Evolutionary conservation across 306 rosid species (phyloP).

Genomic region (Hippophae tibetana): DNA sequence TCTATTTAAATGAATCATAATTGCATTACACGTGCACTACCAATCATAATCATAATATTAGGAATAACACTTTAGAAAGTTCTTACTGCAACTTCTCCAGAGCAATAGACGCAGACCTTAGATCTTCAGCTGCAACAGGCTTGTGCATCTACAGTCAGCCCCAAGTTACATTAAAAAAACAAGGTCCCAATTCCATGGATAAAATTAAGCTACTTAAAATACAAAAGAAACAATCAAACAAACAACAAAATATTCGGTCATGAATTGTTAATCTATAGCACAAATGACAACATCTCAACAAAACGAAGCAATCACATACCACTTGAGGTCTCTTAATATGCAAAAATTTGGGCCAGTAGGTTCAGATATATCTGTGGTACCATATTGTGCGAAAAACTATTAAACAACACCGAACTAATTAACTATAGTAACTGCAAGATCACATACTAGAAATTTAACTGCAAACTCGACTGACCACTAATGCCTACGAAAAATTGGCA

Average conservation of each 20-base stretch:
- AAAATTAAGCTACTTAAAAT: not conserved
- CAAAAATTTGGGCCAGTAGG: too few species aligned
- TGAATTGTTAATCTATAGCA: not conserved
- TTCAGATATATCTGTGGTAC: too few species aligned
- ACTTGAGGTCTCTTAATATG: too few species aligned
- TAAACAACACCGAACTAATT: too few species aligned
- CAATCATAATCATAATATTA: not conserved
- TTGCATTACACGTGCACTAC: not conserved
- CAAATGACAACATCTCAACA: not conserved
- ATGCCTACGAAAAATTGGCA: too few species aligned
- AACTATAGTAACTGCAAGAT: too few species aligned
- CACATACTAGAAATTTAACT: too few species aligned
- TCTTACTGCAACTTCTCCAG: slow-evolving; percentile 31
- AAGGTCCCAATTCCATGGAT: not conserved
- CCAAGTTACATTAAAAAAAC: slow-evolving; percentile 6
- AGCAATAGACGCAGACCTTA: slow-evolving; percentile 43
- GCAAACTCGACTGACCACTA: too few species aligned
- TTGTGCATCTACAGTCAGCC: slow-evolving; percentile 58
- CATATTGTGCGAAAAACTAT: too few species aligned
- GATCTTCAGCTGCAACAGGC: slow-evolving; percentile 69
- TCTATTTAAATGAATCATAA: too few species aligned
- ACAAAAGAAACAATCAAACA: not conserved
- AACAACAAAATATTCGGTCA: not conserved
- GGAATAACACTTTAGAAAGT: not conserved
- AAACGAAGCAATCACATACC: not conserved